Percentiles rank a stretch among this genome's conserved stretches.
Evolutionary conservation across 2,329 filamentous ascomycete genomes (phyloP).

Genomic region (Botrytis squamosa): DNA sequence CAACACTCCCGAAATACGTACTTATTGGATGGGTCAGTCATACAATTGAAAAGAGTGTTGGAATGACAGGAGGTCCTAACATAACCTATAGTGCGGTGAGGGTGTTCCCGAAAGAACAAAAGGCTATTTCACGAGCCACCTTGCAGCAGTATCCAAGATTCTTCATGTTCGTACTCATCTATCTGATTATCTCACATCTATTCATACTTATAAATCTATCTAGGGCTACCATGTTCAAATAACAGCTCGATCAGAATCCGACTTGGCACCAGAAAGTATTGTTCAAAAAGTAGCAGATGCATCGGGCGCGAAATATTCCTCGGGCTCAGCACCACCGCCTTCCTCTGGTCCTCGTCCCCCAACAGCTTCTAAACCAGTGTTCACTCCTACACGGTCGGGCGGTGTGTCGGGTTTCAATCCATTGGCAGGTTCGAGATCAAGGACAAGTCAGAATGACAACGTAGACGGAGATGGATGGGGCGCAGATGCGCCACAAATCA

Average conservation of each 20-base stretch:
- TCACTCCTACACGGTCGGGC: constrained; percentile 67
- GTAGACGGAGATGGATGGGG: constrained; percentile 92
- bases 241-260: constrained; percentile 85
- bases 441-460: constrained; percentile 51
- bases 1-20: constrained; percentile 82
- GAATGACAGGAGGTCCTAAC: constrained; percentile 29
- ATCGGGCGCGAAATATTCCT: constrained; percentile 91
- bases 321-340: constrained; percentile 59
- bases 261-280: constrained; percentile 83
- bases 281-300: constrained; percentile 92
- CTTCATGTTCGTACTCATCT: constrained; percentile 61
- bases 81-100: constrained; percentile 70
- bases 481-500: constrained; percentile 85
- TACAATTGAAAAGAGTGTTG: neutral
- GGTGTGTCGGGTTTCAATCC: constrained; percentile 61
- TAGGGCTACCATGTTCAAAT: constrained; percentile 95
- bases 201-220: constrained; percentile 23
- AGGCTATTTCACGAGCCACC: constrained; percentile 96
- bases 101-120: constrained; percentile 98
- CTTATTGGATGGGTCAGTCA: constrained; percentile 77
- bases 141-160: constrained; percentile 84
- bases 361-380: constrained; percentile 84
- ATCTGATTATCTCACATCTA: neutral
- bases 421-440: constrained; percentile 61
- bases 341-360: constrained; percentile 51